Evolutionary conservation across 306 rosid genomes (phyloP), one percentile per base, ranked within the genome.

Genomic region (Cicer yamashitae): DNA sequence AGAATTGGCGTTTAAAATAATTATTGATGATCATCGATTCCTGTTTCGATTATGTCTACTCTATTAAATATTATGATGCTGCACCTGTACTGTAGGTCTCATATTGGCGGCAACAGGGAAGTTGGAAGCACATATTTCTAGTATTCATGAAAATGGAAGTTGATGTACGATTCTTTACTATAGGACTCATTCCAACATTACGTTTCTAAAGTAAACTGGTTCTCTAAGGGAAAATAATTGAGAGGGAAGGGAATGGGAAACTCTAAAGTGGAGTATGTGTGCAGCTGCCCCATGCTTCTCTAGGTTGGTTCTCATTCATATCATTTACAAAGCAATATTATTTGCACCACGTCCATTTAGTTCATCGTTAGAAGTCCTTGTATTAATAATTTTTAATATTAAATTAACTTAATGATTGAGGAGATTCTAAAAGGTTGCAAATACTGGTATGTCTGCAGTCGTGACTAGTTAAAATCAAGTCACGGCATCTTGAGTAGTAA

Each of bases 91-190:
- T 83, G 83, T 51, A 96, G 99, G 98, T 92, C 88, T 96, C 56
- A 83, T 96, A 76, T 67, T 90, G 90, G 97, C 99, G 7, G 96
- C 98, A 54, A 89, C 85, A 0, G 90, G 97, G 67, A 88, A 88
- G 86, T 86, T 96, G 82, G 89, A 90, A 81, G 77, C 88, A 12
- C 79, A 88, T 81, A 78, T 84, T 66, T 7, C 30, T 14, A 78
- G 84, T 71, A 73, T 81, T 77, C 85, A 81, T 68, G 78, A 80
- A 72, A 89, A 90, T 79, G 91, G 91, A 78, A 78, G 83, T 77
- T 85, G 83, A 87, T 70, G n/a, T 50, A 63, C 20, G 22, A 41
- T 58, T 59, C 11, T 30, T 53, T 48, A 48, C 47, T 45, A 41
- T 44, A 52, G 45, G 64, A 59, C 63, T 57, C 71, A 17, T 38